These are phyloP conservation scores for Euclidium syriacum DNA, from an alignment of 345 rosid genomes.

Conservation along the genomic window DNA sequence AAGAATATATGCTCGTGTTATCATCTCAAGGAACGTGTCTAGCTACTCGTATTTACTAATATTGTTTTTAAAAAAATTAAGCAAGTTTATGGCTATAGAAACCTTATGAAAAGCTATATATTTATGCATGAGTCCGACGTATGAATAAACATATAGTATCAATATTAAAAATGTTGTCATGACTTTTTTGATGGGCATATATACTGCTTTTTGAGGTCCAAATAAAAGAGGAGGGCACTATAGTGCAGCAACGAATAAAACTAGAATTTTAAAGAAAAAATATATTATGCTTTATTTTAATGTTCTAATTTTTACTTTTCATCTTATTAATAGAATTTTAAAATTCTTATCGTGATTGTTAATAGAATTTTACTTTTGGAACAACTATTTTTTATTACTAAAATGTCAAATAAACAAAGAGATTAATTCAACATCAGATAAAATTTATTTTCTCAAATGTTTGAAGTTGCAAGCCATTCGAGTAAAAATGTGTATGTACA, in stretches of 20 bases:
- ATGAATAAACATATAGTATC: conserved; percentile 22
- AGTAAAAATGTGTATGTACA: too few relatives aligned
- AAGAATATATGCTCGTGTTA: conserved; percentile 27
- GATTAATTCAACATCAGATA: too few relatives aligned
- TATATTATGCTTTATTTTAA: not conserved
- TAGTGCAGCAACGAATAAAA: not conserved
- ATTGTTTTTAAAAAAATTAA: not conserved
- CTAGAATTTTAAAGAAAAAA: not conserved
- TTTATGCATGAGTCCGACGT: conserved; percentile 20
- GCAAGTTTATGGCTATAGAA: not conserved
- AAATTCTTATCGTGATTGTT: too few relatives aligned
- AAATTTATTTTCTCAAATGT: too few relatives aligned
- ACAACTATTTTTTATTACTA: too few relatives aligned
- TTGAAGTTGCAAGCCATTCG: too few relatives aligned
- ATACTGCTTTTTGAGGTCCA: conserved; percentile 20
- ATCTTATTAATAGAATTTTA: too few relatives aligned
- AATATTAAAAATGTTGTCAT: not conserved
- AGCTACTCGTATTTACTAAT: not conserved
- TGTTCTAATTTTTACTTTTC: too few relatives aligned
- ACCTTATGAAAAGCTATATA: not conserved
- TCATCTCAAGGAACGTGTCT: conserved; percentile 24
- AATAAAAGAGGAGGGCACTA: conserved; percentile 12
- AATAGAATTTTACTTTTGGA: too few relatives aligned
- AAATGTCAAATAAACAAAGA: too few relatives aligned
- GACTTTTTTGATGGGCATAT: conserved; percentile 17